Base-by-base conservation (phyloP, 1,284 basidiomycete species). In the Xerocomus nothofagi region DNA sequence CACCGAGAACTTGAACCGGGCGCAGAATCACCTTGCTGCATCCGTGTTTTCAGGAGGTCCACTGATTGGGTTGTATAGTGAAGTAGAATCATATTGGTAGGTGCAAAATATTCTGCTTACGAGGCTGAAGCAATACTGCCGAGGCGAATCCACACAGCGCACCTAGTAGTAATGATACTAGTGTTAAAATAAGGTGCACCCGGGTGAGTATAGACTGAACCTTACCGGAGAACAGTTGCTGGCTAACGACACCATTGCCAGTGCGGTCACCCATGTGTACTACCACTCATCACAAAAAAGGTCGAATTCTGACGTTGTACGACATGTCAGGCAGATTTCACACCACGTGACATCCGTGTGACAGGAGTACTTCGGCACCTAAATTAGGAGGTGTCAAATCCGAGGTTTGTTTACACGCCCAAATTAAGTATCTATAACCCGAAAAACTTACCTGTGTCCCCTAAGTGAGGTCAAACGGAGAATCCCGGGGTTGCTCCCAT, bases 11-110 rank as follows among this genome's bases (percentile, higher is more conserved):
- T n/a, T n/a, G n/a, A n/a, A n/a, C n/a, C 58, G 44, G 63, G 47
- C 15, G 56, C 58, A 6, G 76, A 75, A 64, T 86, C 84, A 42
- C 80, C 78, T 68, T 94, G 90, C 67, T 95, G 91, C 54, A 94
- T 66, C 36, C 92, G 80, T 17, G 93, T 96, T 72, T 95, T 95
- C 61, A 96, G 70, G 27, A 95, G 74, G 70, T 95, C 93, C 57
- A 95, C 87, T 90, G 49, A n/a, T 20, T 49, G 39, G 10, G 6
- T 15, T 60, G n/a, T 56, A 37, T 23, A 3, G 27, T 30, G 2
- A 32, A 21, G 24, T 24, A 9, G 6, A 24, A 24, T 24, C 7
- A n/a, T 6, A 17, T 23, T 1, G 21, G 14, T 14, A n/a, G n/a
- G n/a, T 20, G 29, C 11, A 11, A 6, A 11, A 21, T 36, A 11